A percentile compares a stretch with the other conserved stretches of the same genome.
Conservation (phyloP, 768 basidiomycete genomes). For the Sarcodon sp. region DNA sequence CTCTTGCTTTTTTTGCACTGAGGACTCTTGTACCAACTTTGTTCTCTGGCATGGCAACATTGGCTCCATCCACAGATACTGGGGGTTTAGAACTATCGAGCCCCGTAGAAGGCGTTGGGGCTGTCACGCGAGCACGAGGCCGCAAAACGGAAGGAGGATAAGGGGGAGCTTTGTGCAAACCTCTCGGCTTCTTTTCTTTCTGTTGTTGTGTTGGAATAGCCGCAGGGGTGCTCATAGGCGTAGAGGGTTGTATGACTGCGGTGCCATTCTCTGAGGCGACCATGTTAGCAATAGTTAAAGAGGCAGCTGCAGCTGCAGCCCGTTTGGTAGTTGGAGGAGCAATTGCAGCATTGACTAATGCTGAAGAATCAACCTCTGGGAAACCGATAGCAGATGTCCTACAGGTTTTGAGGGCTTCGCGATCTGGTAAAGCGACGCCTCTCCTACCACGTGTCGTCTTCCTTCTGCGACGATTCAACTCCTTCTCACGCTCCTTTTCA, state of each 20-base stretch:
- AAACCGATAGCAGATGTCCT: constrained; percentile 82
- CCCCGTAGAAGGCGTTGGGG: constrained; percentile 58
- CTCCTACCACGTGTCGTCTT: constrained; percentile 73
- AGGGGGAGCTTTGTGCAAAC: constrained; percentile 61
- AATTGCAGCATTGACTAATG: constrained; percentile 42
- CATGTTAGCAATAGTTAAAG: constrained; percentile 80
- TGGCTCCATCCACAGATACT: constrained; percentile 4
- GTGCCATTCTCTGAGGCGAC: constrained; percentile 86
- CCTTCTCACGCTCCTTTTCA: constrained; percentile 92
- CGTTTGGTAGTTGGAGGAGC: constrained; percentile 61
- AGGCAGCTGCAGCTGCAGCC: constrained; percentile 79
- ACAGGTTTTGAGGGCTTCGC: constrained; percentile 85
- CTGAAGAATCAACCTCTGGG: constrained; percentile 66
- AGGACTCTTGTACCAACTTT: constrained; percentile 30
- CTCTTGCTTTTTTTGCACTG: constrained; percentile 53
- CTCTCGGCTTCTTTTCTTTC: constrained; percentile 60
- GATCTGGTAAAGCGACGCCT: constrained; percentile 79
- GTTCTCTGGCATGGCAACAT: constrained; percentile 26
- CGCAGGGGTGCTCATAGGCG: constrained; percentile 24
- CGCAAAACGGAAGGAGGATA: constrained; percentile 41
- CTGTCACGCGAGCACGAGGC: constrained; percentile 44
- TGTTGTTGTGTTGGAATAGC: constrained; percentile 21
- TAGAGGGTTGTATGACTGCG: constrained; percentile 27
- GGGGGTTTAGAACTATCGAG: constrained; percentile 42
- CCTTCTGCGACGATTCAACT: constrained; percentile 74